Evolutionary conservation across 352 stramenopile genomes (phyloP).

Genomic region (Phytopythium oedochilum): DNA sequence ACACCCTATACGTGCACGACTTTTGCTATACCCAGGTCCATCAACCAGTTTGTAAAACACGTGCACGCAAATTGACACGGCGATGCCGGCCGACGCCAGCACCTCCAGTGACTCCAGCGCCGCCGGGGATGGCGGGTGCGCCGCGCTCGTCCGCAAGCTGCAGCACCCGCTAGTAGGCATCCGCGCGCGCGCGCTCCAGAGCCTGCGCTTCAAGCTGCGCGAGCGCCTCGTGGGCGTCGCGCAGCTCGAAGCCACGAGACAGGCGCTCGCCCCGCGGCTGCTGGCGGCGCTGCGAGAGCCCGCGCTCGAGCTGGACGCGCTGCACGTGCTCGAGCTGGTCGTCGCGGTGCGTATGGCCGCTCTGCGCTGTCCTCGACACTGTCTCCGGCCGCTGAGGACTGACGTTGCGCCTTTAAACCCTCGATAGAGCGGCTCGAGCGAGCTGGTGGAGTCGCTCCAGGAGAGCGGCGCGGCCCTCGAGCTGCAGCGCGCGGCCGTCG

Average conservation of each 20-base stretch:
- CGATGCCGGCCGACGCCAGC: neutral
- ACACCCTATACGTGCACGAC: too few species aligned
- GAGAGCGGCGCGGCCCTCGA: slow-evolving; percentile 22
- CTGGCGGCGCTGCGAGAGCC: slow-evolving; percentile 32
- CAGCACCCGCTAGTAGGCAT: slow-evolving; percentile 57
- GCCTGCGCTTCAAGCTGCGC: slow-evolving; percentile 62
- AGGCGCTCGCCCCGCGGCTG: slow-evolving; percentile 24
- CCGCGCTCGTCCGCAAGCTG: slow-evolving; percentile 52
- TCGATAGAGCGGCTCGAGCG: slow-evolving; percentile 11
- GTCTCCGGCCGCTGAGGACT: neutral
- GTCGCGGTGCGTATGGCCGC: slow-evolving; percentile 10
- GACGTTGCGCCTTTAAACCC: neutral
- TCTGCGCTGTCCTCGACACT: too few species aligned
- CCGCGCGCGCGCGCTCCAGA: slow-evolving; percentile 47
- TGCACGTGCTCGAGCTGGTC: slow-evolving; percentile 51
- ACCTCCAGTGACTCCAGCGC: slow-evolving; percentile 6
- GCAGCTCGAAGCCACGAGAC: slow-evolving; percentile 26
- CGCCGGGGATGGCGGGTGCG: slow-evolving; percentile 8
- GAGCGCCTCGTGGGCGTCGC: slow-evolving; percentile 37
- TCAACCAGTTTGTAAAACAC: too few species aligned
- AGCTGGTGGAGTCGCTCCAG: slow-evolving; percentile 31
- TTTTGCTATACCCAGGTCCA: too few species aligned
- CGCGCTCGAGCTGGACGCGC: slow-evolving; percentile 37
- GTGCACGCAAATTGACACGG: too few species aligned
- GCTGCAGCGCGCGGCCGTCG: slow-evolving; percentile 30